Conservation (phyloP, 805 yeast genomes). For the Yamadazyma ubonensis region DNA sequence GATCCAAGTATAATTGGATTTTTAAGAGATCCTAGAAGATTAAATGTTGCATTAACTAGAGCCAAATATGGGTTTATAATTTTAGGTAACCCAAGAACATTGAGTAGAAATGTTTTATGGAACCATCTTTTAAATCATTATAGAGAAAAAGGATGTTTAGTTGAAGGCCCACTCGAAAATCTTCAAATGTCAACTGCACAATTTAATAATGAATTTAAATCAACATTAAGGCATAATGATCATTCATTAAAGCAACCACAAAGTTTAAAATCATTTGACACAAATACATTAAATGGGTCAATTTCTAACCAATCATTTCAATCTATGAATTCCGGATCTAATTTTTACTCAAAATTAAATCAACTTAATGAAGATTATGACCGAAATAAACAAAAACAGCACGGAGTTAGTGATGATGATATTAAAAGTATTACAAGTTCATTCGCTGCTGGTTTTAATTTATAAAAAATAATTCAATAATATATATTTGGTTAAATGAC, state of each 20-base stretch:
- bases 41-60: constrained; percentile 45
- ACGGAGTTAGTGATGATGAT: constrained; percentile 27
- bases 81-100: constrained; percentile 79
- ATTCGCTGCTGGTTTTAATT: constrained; percentile 36
- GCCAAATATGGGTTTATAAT: constrained; percentile 48
- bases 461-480: constrained; percentile 7
- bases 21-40: constrained; percentile 43
- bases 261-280: constrained; percentile 19
- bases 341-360: constrained; percentile 33
- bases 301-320: neutral
- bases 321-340: constrained; percentile 23
- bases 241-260: neutral
- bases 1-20: constrained; percentile 42
- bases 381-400: constrained; percentile 2
- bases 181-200: constrained; percentile 71
- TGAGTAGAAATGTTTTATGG: constrained; percentile 75
- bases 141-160: constrained; percentile 82
- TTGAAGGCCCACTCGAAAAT: constrained; percentile 83
- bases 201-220: constrained; percentile 30
- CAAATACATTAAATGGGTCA: constrained; percentile 9
- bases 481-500: constrained; percentile 3
- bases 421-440: constrained; percentile 38
- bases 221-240: neutral
- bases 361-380: constrained; percentile 18
- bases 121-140: constrained; percentile 71